phyloP scores from a whole-genome alignment of 2,329 filamentous ascomycete species.

The Paecilomyces dactylethromorphus region DNA sequence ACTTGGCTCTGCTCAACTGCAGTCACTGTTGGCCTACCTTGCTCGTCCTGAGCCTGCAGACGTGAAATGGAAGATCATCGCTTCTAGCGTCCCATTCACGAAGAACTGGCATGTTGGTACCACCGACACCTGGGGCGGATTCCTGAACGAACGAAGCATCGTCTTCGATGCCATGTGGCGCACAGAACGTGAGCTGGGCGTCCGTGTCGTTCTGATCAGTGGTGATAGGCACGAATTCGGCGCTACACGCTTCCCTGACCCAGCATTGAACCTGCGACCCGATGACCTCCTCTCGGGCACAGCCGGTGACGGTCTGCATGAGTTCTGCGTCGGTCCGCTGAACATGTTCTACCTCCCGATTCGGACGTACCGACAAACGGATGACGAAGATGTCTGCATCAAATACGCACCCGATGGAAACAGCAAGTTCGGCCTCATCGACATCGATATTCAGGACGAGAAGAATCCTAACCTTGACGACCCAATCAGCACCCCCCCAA shows the following conservation, averaged over 20 bases:
- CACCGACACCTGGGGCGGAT: constrained; percentile 90
- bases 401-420: constrained; percentile 79
- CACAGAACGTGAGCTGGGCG: constrained; percentile 60
- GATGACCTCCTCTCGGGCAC: constrained; percentile 15
- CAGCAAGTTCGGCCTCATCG: constrained; percentile 79
- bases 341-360: constrained; percentile 91
- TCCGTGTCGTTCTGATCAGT: constrained; percentile 75
- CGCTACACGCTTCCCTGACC: constrained; percentile 66
- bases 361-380: constrained; percentile 73
- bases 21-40: constrained; percentile 73
- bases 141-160: constrained; percentile 68
- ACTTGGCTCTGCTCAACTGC: constrained; percentile 72
- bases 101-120: constrained; percentile 93
- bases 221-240: constrained; percentile 97
- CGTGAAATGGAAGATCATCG: constrained; percentile 88
- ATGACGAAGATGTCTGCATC: constrained; percentile 74
- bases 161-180: constrained; percentile 93
- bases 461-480: constrained; percentile 2
- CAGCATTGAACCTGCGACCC: constrained; percentile 13
- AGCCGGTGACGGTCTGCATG: constrained; percentile 53
- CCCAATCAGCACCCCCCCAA: constrained; percentile 3
- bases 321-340: constrained; percentile 86
- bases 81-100: constrained; percentile 87
- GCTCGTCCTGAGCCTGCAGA: constrained; percentile 64
- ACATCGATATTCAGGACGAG: constrained; percentile 62